Base-by-base conservation (phyloP, 108 stramenopile genomes). In the Cyclostephanos tholiformis region DNA sequence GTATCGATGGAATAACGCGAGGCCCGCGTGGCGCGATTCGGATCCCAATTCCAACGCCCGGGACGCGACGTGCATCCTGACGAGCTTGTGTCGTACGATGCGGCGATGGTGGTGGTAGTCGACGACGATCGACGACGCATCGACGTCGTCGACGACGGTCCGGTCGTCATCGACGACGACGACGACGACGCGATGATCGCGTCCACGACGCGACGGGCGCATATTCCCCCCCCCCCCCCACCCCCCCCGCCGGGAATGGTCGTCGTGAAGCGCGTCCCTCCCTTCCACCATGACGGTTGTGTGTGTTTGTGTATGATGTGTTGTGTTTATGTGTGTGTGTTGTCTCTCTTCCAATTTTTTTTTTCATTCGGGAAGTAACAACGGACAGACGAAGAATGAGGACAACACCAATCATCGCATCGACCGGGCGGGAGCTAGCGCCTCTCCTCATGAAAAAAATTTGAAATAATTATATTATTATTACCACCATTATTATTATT, bases 1-100 rank as follows among this genome's bases (percentile, higher is more conserved):
- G 72, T 87, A 93, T 30, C 92, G 87, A 74, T 88, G 86, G 43
- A 93, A 83, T 19, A 93, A 53, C 19, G 87, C 67, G 11, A 90
- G 13, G 20, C 82, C 82, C 7, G 89, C 80, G 46, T 87, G 91
- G 69, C 84, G 64, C 0, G 89, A 77, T 79, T 93, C 92, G 2
- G 70, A 67, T n/a, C 72, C 84, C 25, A 93, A 53, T 68, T 67
- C 58, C 84, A 93, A 66, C 17, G 82, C 66, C 23, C 84, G 75
- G 26, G 74, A 81, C 6, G 92, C 86, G 10, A 87, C 51, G 62
- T 71, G 85, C 79, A 90, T 90, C 9, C 89, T 85, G 48, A 63
- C 70, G 4, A 75, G 52, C 30, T 75, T 78, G 26, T 66, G 52
- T 8, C 43, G 46, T 53, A 59, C 55, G 35, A 68, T 50, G n/a